Conservation (phyloP, 352 stramenopile genomes). For the Globisporangium barbulae region DNA sequence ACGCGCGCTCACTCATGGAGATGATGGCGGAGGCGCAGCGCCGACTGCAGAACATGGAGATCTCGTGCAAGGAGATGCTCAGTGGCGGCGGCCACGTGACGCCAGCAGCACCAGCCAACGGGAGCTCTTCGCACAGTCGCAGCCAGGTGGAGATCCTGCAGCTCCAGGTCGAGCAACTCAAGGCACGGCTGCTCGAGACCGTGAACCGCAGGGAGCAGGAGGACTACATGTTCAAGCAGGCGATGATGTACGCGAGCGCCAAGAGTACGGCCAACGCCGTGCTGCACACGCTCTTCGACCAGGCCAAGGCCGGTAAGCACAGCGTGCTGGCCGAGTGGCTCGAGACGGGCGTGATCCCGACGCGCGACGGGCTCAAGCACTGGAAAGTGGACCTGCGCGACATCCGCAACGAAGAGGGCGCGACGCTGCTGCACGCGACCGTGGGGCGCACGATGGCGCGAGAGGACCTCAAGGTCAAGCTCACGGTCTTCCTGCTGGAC, state of each 20-base stretch:
- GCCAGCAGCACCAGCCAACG: too few relatives aligned
- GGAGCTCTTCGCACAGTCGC: not conserved
- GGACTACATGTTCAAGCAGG: constrained; percentile 54
- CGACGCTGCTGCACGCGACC: constrained; percentile 63
- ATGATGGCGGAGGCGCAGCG: constrained; percentile 43
- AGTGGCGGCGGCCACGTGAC: not conserved
- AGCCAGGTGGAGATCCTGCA: constrained; percentile 33
- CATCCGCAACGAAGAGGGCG: constrained; percentile 62
- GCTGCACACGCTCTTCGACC: constrained; percentile 75
- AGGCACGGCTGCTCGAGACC: constrained; percentile 34
- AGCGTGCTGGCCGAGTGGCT: constrained; percentile 51
- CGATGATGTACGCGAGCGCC: constrained; percentile 51
- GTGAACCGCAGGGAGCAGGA: constrained; percentile 62
- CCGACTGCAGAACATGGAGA: constrained; percentile 49
- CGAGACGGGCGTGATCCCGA: constrained; percentile 71
- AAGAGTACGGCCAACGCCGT: constrained; percentile 76
- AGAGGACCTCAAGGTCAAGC: constrained; percentile 63
- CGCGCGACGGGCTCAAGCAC: constrained; percentile 71
- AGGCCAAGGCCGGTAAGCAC: constrained; percentile 53
- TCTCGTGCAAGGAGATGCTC: constrained; percentile 43
- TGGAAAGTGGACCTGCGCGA: constrained; percentile 59
- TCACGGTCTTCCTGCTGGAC: constrained; percentile 64
- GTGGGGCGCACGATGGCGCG: constrained; percentile 65
- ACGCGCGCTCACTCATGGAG: constrained; percentile 13
- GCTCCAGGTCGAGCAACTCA: constrained; percentile 48